These are phyloP conservation scores for Acacia melanoxylon DNA, from an alignment of 306 rosid species.

Conservation along the genomic window DNA sequence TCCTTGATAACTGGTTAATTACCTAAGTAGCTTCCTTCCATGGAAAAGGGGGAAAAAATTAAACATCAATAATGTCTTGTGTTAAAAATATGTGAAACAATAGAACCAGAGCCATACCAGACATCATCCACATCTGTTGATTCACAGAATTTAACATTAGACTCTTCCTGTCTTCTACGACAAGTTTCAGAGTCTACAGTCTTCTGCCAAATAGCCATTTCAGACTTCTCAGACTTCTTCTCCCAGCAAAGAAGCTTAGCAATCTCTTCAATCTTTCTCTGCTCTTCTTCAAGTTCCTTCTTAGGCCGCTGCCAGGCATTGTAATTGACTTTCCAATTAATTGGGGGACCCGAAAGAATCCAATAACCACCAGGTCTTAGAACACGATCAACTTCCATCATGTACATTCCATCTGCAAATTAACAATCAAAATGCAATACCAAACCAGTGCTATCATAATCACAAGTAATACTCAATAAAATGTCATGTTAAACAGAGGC, in stretches of 20 bases:
- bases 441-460: slow-evolving; percentile 13
- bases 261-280: slow-evolving; percentile 69
- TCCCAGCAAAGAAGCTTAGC: slow-evolving; percentile 92
- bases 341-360: slow-evolving; percentile 84
- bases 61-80: neutral
- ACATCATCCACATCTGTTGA: slow-evolving; percentile 57
- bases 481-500: slow-evolving; percentile 9
- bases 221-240: slow-evolving; percentile 78
- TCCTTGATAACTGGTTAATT: neutral
- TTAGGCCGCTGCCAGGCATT: slow-evolving; percentile 73
- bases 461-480: slow-evolving; percentile 15
- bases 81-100: slow-evolving; percentile 7
- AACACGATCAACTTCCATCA: slow-evolving; percentile 80
- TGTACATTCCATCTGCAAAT: slow-evolving; percentile 63
- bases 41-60: neutral
- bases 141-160: slow-evolving; percentile 54
- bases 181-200: slow-evolving; percentile 65
- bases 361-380: slow-evolving; percentile 89
- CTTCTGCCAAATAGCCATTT: slow-evolving; percentile 83
- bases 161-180: slow-evolving; percentile 50
- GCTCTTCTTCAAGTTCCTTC: slow-evolving; percentile 78
- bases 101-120: slow-evolving; percentile 47
- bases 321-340: slow-evolving; percentile 67
- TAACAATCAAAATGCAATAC: slow-evolving; percentile 18
- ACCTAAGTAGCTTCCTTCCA: neutral